Evolutionary conservation across 139 green algal species (phyloP), one percentile per base, ranked within the genome.

Genomic region (Chlorella vulgaris): DNA sequence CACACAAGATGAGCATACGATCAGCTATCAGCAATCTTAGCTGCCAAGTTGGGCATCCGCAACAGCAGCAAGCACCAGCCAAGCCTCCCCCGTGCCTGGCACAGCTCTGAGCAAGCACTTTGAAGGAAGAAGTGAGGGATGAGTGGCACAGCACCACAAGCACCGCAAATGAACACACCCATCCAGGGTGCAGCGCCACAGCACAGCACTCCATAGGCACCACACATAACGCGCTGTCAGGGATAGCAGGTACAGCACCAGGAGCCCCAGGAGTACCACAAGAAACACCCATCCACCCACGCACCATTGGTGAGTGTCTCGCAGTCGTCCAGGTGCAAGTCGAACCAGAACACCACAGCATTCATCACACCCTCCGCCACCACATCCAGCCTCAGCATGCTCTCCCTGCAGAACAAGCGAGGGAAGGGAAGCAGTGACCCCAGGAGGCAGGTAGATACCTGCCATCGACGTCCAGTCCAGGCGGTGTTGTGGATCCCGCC

Each of bases 331-430:
- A 96, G 87, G 55, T 94, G 84, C 33, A 97, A 83, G 69, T 97
- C 93, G 70, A 94, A 95, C 93, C 93, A 97, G 69, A 95, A 92
- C 3, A 83, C 83, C 10, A 97, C 83, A 4, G 89, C 91, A 66
- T 97, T 97, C 50, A 97, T 68, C 8, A 81, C 65, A 5, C 93
- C 93, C 29, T 39, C 42, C 8, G 51, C 55, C 24, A 89, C 79
- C 38, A 86, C 76, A 33, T 80, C 74, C 58, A 96, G 77, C 81
- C 90, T 92, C 35, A 96, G 28, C 39, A 94, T 77, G 76, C 78
- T 92, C 50, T 96, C 89, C 6, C 88, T 83, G 38, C 47, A 31
- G 0, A 58, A 10, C 10, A 15, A 58, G 47, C 47, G 15, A 58
- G 47, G 15, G 47, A 10, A 58, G 15, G 47, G 47, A 58, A 15